These are phyloP conservation scores for Singerocomus inundabilis DNA, from an alignment of 1,284 basidiomycete genomes.

Conservation along the genomic window DNA sequence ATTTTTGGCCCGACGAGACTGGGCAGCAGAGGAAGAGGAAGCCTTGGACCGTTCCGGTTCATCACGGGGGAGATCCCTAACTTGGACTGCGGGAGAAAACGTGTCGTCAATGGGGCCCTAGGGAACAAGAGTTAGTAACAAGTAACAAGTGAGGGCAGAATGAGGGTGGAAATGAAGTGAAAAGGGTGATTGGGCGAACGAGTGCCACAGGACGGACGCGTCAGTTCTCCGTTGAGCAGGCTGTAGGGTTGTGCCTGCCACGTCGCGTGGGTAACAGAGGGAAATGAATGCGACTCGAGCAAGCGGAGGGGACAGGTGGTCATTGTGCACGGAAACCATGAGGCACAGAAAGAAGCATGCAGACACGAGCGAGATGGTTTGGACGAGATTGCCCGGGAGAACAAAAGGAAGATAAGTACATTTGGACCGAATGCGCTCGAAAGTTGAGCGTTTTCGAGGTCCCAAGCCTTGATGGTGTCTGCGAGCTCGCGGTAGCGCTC, in stretches of 20 bases:
- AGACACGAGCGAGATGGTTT: slow-evolving; percentile 6
- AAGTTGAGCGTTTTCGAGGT: slow-evolving; percentile 78
- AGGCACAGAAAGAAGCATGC: slow-evolving; percentile 18
- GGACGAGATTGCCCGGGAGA: background rate
- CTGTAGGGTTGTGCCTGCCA: background rate
- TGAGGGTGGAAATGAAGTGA: background rate
- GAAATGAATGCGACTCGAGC: background rate
- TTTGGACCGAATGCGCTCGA: slow-evolving; percentile 69
- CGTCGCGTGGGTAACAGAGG: background rate
- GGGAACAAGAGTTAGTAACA: slow-evolving; percentile 14
- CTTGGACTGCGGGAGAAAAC: slow-evolving; percentile 34
- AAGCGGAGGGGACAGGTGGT: background rate
- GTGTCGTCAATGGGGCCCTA: slow-evolving; percentile 43
- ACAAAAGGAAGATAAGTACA: slow-evolving; percentile 41
- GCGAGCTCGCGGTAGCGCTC: slow-evolving; percentile 76
- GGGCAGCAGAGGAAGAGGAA: slow-evolving; percentile 58
- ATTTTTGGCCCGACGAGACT: slow-evolving; percentile 81
- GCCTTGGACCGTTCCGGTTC: slow-evolving; percentile 44
- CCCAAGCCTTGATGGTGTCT: slow-evolving; percentile 77
- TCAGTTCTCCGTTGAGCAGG: background rate
- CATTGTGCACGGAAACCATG: slow-evolving; percentile 14
- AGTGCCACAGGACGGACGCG: slow-evolving; percentile 1
- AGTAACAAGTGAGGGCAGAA: background rate
- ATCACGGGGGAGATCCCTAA: slow-evolving; percentile 41
- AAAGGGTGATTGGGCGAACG: background rate